Base-by-base conservation (phyloP, 495 filamentous ascomycete species). In the Letharia lupina region DNA sequence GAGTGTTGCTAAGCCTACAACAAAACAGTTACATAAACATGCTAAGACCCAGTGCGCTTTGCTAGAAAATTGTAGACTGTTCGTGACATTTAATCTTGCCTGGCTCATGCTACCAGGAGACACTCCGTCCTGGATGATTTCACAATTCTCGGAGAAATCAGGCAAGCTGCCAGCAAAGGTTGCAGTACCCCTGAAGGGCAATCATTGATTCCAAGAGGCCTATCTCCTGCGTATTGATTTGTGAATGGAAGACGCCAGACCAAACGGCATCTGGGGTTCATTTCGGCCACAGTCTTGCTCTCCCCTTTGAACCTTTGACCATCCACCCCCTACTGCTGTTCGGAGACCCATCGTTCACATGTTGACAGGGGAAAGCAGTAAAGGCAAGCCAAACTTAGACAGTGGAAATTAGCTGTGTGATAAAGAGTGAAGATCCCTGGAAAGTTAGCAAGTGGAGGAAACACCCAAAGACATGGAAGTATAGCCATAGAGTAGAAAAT, bases 1-100 rank as follows among this genome's bases (percentile, higher is more conserved):
- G 57, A 45, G 28, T 18, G 20, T 39, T 65, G 33, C 56, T 60
- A 65, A 60, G 39, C 42, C 35, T 23, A 16, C 23, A 23, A 65
- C 10, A 45, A 20, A 65, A 37, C 12, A 28, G 18, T 35, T 28
- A 60, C 31, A 45, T 45, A 60, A 8, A 35, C 18, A 31, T 47
- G 11, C 5, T 15, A 18, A 42, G 6, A 37, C 18, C 12, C 16
- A 10, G 33, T 57, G 33, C 31, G 16, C 13, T 37, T 37, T 13
- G 28, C 28, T 33, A 0, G 15, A 52, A 28, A 2, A 20, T 11
- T 57, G 8, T 37, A 37, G 31, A 57, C 16, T 37, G 16, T 56
- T 35, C 28, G 23, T 57, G 54, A 37, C 7, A 16, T 57, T 10
- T 33, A 11, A 35, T 11, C 31, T 39, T 57, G 31, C 33, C 54